Base-by-base conservation (phyloP, 768 basidiomycete genomes). In the Termitomyces sp. region DNA sequence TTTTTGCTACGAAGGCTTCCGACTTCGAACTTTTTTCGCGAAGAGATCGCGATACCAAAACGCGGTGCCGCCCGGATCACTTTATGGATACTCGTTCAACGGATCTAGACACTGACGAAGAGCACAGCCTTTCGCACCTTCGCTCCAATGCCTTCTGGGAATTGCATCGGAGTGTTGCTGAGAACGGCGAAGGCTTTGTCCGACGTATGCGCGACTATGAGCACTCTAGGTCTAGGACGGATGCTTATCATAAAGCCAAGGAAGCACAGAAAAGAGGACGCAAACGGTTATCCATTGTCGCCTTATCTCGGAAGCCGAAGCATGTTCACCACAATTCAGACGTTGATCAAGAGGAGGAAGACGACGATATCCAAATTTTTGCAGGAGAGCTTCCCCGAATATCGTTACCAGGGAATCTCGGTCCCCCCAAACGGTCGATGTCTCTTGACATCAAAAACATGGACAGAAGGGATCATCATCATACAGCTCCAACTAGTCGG, bases 131-230 rank as follows among this genome's bases (percentile, higher is more conserved):
- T 5, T 69, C 68, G 34, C 78, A 74, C 42, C 72, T 88, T 49
- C 82, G 83, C 56, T 83, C 86, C 0, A 76, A 76, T 56, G 88
- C 89, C 5, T 88, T 88, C 59, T 78, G 79, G 70, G 86, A 88
- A 62, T 79, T 91, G 39, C 83, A 78, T 44, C 76, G 79, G 64
- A 87, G 82, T 60, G 77, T 90, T 22, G 76, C 77, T 30, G 82
- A 88, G 62, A 83, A 76, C 61, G 87, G 85, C 20, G 87, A 90
- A 63, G 82, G 84, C 7, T 78, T 90, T 48, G 79, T 91, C 13
- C 80, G 76, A 56, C 84, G 85, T 52, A 90, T 91, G 88, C 85
- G 85, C 55, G 84, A 88, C 62, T 87, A 84, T 66, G 88, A 90
- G 68, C 71, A 76, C 49, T 75, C 77, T 26, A 76, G 83, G 55